Conservation (phyloP, 306 rosid species). For the Urtica urens region DNA sequence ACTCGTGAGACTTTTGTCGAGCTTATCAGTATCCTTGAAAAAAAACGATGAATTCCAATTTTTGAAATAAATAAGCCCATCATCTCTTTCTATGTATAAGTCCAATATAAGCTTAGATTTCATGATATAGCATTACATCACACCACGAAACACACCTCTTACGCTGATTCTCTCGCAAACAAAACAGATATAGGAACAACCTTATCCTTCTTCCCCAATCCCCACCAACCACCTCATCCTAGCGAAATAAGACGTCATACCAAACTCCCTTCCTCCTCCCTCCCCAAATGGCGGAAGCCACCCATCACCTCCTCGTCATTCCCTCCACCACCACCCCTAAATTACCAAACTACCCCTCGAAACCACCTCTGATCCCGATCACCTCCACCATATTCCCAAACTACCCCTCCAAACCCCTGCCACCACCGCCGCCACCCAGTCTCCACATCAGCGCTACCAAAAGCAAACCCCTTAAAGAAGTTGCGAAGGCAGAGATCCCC, state of each 20-base stretch:
- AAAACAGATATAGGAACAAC: neutral
- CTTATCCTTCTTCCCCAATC: neutral
- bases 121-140: too few species aligned
- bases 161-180: neutral
- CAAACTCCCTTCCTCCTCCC: neutral
- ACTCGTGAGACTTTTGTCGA: too few species aligned
- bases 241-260: neutral
- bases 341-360: conserved; percentile 12
- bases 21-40: too few species aligned
- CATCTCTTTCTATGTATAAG: too few species aligned
- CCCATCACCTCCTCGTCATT: conserved; percentile 4
- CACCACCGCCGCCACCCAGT: too few species aligned
- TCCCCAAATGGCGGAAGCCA: conserved; percentile 21
- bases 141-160: too few species aligned
- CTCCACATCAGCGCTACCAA: too few species aligned
- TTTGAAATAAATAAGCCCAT: too few species aligned
- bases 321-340: neutral
- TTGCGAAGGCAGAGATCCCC: too few species aligned
- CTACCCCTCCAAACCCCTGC: conserved; percentile 10
- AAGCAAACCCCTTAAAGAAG: too few species aligned
- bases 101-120: too few species aligned
- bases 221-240: neutral
- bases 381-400: neutral
- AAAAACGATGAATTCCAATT: too few species aligned
- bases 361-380: conserved; percentile 3